These are phyloP conservation scores for Chaetomium olivaceum DNA, from an alignment of 2,329 filamentous ascomycete species.

Conservation along the genomic window DNA sequence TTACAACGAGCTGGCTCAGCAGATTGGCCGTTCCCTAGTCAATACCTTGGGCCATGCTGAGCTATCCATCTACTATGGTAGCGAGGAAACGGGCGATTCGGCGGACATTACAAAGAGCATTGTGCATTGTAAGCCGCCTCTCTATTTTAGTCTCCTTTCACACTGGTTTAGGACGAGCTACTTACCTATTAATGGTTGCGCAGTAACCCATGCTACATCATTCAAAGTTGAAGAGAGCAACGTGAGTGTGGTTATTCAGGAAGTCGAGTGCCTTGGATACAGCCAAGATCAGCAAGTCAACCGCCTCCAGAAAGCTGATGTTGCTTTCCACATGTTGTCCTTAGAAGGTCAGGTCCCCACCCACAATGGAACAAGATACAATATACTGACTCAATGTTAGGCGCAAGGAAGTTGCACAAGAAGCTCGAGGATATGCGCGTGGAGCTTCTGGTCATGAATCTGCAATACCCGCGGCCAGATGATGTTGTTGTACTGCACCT, in stretches of 20 bases:
- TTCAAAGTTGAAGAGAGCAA: not conserved
- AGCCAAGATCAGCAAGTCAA: not conserved
- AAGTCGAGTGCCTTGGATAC: slow-evolving; percentile 16
- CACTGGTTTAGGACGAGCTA: not conserved
- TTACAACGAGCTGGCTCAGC: slow-evolving; percentile 1
- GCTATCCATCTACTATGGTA: slow-evolving; percentile 11
- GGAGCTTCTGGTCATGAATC: slow-evolving; percentile 20
- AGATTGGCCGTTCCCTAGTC: not conserved
- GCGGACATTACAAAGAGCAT: slow-evolving; percentile 11
- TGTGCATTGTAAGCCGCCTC: slow-evolving; percentile 2
- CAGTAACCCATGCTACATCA: not conserved
- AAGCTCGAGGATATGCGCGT: slow-evolving; percentile 22
- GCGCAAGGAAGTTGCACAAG: slow-evolving; percentile 10
- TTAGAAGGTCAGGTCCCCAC: slow-evolving; percentile 17
- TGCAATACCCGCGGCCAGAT: slow-evolving; percentile 18
- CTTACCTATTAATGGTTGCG: not conserved
- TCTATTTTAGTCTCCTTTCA: too few species aligned
- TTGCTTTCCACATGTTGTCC: slow-evolving; percentile 30
- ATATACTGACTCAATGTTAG: not conserved
- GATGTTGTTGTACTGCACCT: slow-evolving; percentile 22
- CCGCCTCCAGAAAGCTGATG: slow-evolving; percentile 19
- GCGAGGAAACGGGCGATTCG: not conserved
- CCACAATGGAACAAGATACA: not conserved
- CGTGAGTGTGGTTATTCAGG: not conserved
- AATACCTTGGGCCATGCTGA: slow-evolving; percentile 10